These are phyloP conservation scores for Acmispon strigosus DNA, from an alignment of 306 rosid species.

Conservation along the genomic window DNA sequence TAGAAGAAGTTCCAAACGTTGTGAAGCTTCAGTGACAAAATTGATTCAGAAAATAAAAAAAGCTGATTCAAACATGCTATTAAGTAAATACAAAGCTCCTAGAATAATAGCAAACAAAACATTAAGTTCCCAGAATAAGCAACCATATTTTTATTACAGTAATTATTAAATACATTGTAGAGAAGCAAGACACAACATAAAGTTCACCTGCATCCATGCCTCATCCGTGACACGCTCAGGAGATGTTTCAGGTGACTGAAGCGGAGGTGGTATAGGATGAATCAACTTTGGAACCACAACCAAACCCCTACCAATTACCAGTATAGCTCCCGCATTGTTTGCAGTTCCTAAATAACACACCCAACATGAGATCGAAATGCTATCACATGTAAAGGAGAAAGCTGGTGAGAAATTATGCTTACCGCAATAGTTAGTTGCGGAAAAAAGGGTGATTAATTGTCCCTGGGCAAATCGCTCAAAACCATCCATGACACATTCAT, in stretches of 20 bases:
- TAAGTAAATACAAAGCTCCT: slow-evolving; percentile 55
- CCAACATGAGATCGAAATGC: slow-evolving; percentile 25
- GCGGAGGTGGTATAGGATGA: slow-evolving; percentile 96
- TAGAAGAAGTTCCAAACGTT: no score
- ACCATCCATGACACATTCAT: slow-evolving; percentile 99
- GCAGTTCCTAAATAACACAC: slow-evolving; percentile 67
- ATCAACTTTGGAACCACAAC: slow-evolving; percentile 97
- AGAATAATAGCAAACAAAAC: background rate
- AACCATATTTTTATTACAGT: no score
- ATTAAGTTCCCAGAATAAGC: background rate
- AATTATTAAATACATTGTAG: background rate
- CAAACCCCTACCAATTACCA: slow-evolving; percentile 97
- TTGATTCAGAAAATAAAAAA: no score
- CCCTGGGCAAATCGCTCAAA: slow-evolving; percentile 99
- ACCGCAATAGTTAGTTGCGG: slow-evolving; percentile 99
- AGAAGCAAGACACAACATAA: background rate
- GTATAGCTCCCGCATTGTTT: slow-evolving; percentile 97
- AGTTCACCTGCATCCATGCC: slow-evolving; percentile 95
- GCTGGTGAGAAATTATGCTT: slow-evolving; percentile 25
- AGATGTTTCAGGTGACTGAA: slow-evolving; percentile 96
- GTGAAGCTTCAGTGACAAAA: no score
- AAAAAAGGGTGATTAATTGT: slow-evolving; percentile 94
- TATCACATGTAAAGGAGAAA: background rate
- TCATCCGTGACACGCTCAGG: slow-evolving; percentile 85
- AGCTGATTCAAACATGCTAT: no score